These are phyloP conservation scores for Penicillium sp. DNA, from an alignment of 2,329 filamentous ascomycete genomes.

Conservation along the genomic window DNA sequence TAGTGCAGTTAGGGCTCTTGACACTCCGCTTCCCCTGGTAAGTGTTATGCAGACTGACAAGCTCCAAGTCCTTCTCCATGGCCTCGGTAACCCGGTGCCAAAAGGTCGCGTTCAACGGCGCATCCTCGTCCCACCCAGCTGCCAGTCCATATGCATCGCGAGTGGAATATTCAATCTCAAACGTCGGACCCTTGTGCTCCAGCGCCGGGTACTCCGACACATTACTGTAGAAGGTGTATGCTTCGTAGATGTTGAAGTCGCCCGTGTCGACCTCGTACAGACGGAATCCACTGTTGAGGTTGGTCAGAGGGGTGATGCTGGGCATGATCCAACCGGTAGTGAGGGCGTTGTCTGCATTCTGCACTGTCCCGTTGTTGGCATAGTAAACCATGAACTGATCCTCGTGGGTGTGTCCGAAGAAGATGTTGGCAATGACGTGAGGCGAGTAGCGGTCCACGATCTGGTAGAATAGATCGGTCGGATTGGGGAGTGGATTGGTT, in stretches of 20 bases:
- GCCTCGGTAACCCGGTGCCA: constrained; percentile 60
- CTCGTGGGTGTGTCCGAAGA: constrained; percentile 58
- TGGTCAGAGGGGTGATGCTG: constrained; percentile 54
- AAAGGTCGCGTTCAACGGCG: constrained; percentile 59
- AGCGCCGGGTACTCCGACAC: constrained; percentile 48
- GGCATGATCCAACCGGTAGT: constrained; percentile 55
- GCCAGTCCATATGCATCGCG: constrained; percentile 50
- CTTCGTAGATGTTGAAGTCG: constrained; percentile 55
- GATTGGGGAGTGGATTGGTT: constrained; percentile 54
- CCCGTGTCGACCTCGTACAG: constrained; percentile 58
- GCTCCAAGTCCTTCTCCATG: constrained; percentile 52
- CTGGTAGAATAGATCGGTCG: constrained; percentile 56
- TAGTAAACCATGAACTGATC: constrained; percentile 58
- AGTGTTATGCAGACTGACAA: constrained; percentile 54
- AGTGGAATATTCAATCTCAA: constrained; percentile 53
- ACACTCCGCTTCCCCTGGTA: constrained; percentile 55
- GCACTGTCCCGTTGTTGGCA: constrained; percentile 52
- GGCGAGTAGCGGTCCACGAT: constrained; percentile 57
- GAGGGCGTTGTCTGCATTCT: constrained; percentile 45
- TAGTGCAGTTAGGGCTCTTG: constrained; percentile 54
- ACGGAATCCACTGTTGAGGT: constrained; percentile 55
- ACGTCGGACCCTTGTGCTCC: constrained; percentile 47
- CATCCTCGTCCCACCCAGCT: constrained; percentile 48
- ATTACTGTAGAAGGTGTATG: constrained; percentile 56
- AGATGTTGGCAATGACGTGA: constrained; percentile 56